Percentiles rank a stretch among this genome's conserved stretches.
These are phyloP conservation scores for Hemileccinum impolitum DNA, from an alignment of 768 basidiomycete genomes.

Conservation along the genomic window DNA sequence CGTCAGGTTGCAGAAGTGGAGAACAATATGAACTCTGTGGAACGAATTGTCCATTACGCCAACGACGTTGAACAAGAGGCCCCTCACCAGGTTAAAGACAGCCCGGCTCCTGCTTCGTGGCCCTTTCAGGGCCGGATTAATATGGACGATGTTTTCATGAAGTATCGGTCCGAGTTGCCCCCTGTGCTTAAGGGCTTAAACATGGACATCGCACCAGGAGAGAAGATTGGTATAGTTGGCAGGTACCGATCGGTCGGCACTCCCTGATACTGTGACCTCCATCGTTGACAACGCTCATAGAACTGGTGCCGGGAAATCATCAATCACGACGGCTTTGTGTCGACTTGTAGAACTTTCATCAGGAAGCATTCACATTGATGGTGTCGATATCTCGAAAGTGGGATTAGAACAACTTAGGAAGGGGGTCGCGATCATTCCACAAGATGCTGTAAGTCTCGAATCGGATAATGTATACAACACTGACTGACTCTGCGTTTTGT, in stretches of 20 bases:
- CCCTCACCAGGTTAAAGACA: slow-evolving; percentile 59
- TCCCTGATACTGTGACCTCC: too few species aligned
- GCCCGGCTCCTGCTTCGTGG: slow-evolving; percentile 63
- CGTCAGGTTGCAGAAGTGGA: slow-evolving; percentile 71
- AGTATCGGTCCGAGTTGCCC: slow-evolving; percentile 86
- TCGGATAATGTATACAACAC: neutral
- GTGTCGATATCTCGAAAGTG: slow-evolving; percentile 76
- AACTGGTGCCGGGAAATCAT: slow-evolving; percentile 88
- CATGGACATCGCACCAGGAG: slow-evolving; percentile 66
- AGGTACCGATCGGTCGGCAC: slow-evolving; percentile 28
- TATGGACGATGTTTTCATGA: slow-evolving; percentile 72
- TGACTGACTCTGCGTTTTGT: neutral
- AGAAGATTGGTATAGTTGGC: slow-evolving; percentile 92
- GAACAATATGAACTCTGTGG: slow-evolving; percentile 86
- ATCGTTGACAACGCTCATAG: slow-evolving; percentile 27
- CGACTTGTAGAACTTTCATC: slow-evolving; percentile 77
- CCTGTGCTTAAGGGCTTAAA: slow-evolving; percentile 80
- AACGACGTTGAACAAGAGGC: slow-evolving; percentile 80
- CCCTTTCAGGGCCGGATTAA: slow-evolving; percentile 70
- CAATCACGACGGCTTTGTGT: slow-evolving; percentile 85
- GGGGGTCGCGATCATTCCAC: slow-evolving; percentile 76
- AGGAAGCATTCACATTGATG: slow-evolving; percentile 78
- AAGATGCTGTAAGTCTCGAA: slow-evolving; percentile 46
- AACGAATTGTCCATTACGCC: slow-evolving; percentile 81
- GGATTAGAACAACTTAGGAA: slow-evolving; percentile 72